Percentiles rank a stretch among this genome's conserved stretches.
Conservation (phyloP, 306 rosid species). For the Fagus sylvatica region DNA sequence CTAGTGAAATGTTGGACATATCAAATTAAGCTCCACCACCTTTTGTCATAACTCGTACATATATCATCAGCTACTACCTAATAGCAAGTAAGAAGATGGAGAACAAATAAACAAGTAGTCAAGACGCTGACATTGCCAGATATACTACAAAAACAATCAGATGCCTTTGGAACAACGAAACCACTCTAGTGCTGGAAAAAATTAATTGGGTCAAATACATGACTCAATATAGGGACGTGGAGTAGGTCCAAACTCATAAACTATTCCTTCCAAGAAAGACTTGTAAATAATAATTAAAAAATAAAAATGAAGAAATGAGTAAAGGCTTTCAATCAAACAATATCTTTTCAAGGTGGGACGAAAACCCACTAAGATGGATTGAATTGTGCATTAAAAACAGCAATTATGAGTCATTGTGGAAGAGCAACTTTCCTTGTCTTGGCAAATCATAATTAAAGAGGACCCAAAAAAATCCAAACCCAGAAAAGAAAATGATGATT, state of each 20-base stretch:
- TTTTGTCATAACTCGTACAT: background rate
- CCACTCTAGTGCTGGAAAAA: background rate
- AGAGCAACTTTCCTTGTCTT: background rate
- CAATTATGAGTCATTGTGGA: background rate
- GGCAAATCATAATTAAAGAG: background rate
- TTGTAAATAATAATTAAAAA: background rate
- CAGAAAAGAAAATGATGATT: constrained; percentile 8
- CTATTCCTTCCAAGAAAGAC: background rate
- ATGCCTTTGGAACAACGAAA: background rate
- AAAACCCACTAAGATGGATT: background rate
- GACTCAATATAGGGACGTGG: constrained; percentile 1
- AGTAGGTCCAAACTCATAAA: background rate
- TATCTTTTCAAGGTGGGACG: background rate
- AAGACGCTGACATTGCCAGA: constrained; percentile 27
- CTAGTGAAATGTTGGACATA: background rate
- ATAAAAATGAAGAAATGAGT: background rate
- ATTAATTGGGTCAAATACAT: background rate
- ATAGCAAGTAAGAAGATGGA: background rate
- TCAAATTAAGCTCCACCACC: background rate
- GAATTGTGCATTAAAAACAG: background rate
- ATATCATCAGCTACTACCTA: background rate
- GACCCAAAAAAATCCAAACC: background rate
- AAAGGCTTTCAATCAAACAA: background rate
- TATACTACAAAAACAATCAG: background rate
- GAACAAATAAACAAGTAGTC: constrained; percentile 23